Evolutionary conservation across 2,329 filamentous ascomycete genomes (phyloP), one percentile per base, ranked within the genome.

Genomic region (Teratosphaeria nubilosa): DNA sequence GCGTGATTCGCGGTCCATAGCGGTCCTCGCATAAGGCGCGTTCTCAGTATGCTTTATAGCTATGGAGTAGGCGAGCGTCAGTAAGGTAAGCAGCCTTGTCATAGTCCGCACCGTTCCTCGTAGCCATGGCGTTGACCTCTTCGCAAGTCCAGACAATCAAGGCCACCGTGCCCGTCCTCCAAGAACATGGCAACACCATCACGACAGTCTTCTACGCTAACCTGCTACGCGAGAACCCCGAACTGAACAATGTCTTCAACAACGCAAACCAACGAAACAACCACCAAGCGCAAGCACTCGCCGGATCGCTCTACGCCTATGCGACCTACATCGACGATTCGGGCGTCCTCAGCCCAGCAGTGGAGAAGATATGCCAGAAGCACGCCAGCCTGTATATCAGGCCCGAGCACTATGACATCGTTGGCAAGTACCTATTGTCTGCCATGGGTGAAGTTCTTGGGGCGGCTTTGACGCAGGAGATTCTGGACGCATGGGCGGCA

Each of bases 311-410:
- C 53, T 83, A 86, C 63, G 84, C 82, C 63, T 91, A 89, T 67
- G 87, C 87, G 56, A 76, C 81, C 60, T 83, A 90, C 73, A 87
- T 90, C 70, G 82, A 86, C 70, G 80, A 90, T 68, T 78, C 89
- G 0, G 80, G 78, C 53, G 80, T 76, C 22, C 77, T 91, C 4
- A 70, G 70, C 13, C 77, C 80, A 0, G 76, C 79, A 0, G 72
- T 83, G 14, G 85, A 89, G 71, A 81, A 85, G 66, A 90, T 92
- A 63, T 87, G 85, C 70, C 82, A 90, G 70, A 90, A 90, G 73
- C 87, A 91, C 70, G 86, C 82, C 59, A 87, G 84, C 0, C 77
- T 91, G 1, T 83, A 82, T 65, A 84, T 91, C 68, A 77, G 76
- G 57, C 81, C 86, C 0, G 83, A 87, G 45, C 84, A 90, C 62